phyloP scores from a whole-genome alignment of 2,329 filamentous ascomycete genomes.

The Neopestalotiopsis sp. region DNA sequence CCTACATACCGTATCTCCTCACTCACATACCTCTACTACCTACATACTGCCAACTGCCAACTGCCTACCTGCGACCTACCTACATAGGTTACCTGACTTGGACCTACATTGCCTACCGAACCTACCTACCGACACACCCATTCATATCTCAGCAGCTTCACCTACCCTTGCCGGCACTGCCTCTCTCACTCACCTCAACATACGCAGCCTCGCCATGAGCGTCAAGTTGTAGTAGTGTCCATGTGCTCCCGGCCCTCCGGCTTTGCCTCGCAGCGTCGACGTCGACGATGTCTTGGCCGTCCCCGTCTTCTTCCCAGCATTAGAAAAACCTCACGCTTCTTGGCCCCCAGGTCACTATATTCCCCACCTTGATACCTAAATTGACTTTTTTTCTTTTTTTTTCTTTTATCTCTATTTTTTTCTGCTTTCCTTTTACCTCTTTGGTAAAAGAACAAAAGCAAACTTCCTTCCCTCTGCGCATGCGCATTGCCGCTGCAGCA shows the following conservation, averaged over 20 bases:
- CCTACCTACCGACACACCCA: too few relatives aligned
- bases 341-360: conserved; percentile 4
- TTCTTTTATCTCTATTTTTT: not conserved
- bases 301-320: not conserved
- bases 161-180: not conserved
- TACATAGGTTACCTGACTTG: too few relatives aligned
- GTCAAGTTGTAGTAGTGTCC: not conserved
- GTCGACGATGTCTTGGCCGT: conserved; percentile 10
- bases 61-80: too few relatives aligned
- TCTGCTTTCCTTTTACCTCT: not conserved
- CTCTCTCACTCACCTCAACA: not conserved
- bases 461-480: not conserved
- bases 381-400: not conserved
- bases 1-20: too few relatives aligned
- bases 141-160: not conserved
- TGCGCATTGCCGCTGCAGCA: conserved; percentile 6
- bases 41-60: too few relatives aligned
- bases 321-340: conserved; percentile 10
- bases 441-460: not conserved
- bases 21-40: too few relatives aligned
- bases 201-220: not conserved
- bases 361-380: conserved; percentile 8
- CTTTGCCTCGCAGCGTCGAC: not conserved
- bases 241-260: not conserved
- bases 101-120: too few relatives aligned